phyloP scores from a whole-genome alignment of 208 protist genomes.

The Leishmania aethiopica region DNA sequence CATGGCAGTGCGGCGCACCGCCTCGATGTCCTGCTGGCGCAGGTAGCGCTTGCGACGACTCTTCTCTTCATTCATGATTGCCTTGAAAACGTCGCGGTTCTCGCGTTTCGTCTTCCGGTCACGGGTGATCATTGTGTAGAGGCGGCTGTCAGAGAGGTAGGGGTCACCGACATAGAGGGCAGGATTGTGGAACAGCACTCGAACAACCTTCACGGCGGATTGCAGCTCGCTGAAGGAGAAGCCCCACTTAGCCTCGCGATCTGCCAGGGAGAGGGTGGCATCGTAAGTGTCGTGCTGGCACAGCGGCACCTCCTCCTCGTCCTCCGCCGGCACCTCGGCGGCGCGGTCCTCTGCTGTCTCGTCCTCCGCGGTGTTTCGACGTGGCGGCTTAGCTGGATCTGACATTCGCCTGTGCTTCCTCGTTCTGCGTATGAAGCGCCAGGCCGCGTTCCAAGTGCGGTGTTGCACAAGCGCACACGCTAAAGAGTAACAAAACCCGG shows the following conservation, averaged over 20 bases:
- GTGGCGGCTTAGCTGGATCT: not conserved
- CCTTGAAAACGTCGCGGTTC: slow-evolving; percentile 77
- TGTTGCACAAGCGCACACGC: not conserved
- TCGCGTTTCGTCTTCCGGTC: slow-evolving; percentile 80
- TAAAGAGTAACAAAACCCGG: not conserved
- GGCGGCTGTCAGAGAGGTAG: slow-evolving; percentile 80
- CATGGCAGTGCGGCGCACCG: slow-evolving; percentile 80
- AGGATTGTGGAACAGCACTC: slow-evolving; percentile 75
- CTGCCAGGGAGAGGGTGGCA: slow-evolving; percentile 44
- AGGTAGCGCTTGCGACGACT: slow-evolving; percentile 70
- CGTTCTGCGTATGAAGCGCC: not conserved
- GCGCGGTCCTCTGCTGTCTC: not conserved
- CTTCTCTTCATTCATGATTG: slow-evolving; percentile 85
- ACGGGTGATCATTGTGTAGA: slow-evolving; percentile 93
- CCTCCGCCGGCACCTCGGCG: not conserved
- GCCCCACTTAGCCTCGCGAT: slow-evolving; percentile 80
- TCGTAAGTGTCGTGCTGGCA: slow-evolving; percentile 41
- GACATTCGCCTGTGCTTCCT: not conserved
- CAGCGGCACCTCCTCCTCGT: slow-evolving; percentile 27
- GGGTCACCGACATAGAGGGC: slow-evolving; percentile 81
- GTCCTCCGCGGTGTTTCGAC: not conserved
- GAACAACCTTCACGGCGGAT: slow-evolving; percentile 76
- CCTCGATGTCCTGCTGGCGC: slow-evolving; percentile 69
- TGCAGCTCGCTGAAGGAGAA: slow-evolving; percentile 84
- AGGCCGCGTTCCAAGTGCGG: not conserved